Evolutionary conservation across 495 filamentous ascomycete genomes (phyloP).

Genomic region (Penicillium odoratum): DNA sequence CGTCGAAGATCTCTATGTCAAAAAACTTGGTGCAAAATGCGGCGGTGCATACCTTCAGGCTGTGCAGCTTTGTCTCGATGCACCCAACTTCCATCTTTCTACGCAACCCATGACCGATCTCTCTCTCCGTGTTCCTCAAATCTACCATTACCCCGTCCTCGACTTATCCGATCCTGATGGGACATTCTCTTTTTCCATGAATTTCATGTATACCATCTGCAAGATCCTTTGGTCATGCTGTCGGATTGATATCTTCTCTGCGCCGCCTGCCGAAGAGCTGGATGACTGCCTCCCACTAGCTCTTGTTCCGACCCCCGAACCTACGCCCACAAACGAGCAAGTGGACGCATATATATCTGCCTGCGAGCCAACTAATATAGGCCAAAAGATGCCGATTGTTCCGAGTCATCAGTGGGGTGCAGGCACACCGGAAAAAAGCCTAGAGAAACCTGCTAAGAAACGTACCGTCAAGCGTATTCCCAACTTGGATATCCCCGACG

Average conservation of each 20-base stretch:
- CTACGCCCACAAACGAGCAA: conserved; percentile 28
- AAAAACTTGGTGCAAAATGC: conserved; percentile 70
- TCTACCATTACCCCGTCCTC: conserved; percentile 50
- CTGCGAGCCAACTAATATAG: conserved; percentile 20
- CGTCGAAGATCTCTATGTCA: conserved; percentile 61
- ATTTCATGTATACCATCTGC: conserved; percentile 49
- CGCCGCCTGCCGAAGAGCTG: conserved; percentile 44
- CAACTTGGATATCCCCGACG: conserved; percentile 54
- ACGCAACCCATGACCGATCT: conserved; percentile 57
- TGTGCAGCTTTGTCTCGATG: conserved; percentile 75
- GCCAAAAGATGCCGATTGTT: conserved; percentile 24
- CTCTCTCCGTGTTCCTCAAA: conserved; percentile 42
- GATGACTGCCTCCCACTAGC: conserved; percentile 49
- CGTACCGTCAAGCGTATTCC: conserved; percentile 47
- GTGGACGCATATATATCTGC: conserved; percentile 19
- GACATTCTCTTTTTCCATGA: conserved; percentile 49
- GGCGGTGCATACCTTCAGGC: conserved; percentile 76
- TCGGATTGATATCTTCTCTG: conserved; percentile 46
- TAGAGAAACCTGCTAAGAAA: conserved; percentile 39
- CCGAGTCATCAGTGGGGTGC: conserved; percentile 28
- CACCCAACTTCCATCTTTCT: conserved; percentile 62
- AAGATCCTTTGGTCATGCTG: conserved; percentile 48
- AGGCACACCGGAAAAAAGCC: conserved; percentile 24
- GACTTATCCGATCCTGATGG: conserved; percentile 48
- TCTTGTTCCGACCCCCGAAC: conserved; percentile 40